These are phyloP conservation scores for Pseudogymnoascus sp. DNA, from an alignment of 2,329 filamentous ascomycete genomes.

Conservation along the genomic window DNA sequence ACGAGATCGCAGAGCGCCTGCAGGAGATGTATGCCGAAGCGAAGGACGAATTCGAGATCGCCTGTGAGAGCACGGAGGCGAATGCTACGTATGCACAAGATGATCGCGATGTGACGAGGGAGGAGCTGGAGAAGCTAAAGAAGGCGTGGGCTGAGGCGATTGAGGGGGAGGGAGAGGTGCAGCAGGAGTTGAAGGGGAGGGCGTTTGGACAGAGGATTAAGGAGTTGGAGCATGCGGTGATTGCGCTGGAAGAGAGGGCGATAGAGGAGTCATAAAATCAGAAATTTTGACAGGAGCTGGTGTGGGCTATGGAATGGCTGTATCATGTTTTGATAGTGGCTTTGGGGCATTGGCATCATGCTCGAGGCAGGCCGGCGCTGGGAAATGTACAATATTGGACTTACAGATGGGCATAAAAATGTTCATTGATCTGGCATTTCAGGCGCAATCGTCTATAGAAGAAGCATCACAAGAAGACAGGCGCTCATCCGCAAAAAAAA, in stretches of 20 bases:
- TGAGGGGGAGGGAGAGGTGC: constrained; percentile 29
- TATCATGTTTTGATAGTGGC: neutral
- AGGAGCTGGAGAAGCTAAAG: constrained; percentile 37
- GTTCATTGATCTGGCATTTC: constrained; percentile 9
- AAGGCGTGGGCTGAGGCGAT: constrained; percentile 29
- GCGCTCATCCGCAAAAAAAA: neutral
- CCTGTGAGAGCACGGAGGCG: constrained; percentile 40
- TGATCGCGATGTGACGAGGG: constrained; percentile 40
- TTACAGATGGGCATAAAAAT: neutral
- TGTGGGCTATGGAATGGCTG: neutral
- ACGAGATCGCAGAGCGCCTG: constrained; percentile 24
- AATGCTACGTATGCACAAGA: constrained; percentile 40
- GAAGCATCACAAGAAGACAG: neutral
- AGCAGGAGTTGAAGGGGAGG: constrained; percentile 38
- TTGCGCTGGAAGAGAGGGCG: constrained; percentile 26
- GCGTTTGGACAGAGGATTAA: constrained; percentile 40
- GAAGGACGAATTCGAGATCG: constrained; percentile 45
- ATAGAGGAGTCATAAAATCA: neutral
- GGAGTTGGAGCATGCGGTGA: constrained; percentile 41
- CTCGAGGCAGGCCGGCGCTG: neutral
- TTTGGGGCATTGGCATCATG: neutral
- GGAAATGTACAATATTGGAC: constrained; percentile 2
- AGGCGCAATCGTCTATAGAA: constrained; percentile 1
- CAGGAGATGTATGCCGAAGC: constrained; percentile 37
- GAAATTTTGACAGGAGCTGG: neutral